A percentile compares a stretch with the other conserved stretches of the same genome.
These are phyloP conservation scores for Pharus latifolius DNA, from an alignment of 176 grass and related monocot species.

Conservation along the genomic window DNA sequence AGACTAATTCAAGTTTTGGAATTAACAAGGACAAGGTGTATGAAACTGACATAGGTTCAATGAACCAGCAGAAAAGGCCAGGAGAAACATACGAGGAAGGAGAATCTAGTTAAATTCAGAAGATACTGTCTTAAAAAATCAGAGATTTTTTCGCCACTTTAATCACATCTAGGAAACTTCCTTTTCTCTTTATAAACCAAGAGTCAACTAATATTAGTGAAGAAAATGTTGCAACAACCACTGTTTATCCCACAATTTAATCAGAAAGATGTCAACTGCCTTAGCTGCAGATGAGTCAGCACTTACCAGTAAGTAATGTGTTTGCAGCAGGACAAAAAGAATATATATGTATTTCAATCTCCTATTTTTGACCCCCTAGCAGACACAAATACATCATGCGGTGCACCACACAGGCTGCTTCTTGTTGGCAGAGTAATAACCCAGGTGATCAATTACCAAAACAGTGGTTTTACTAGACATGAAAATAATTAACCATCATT, in stretches of 20 bases:
- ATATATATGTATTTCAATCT: background rate
- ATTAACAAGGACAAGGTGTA: background rate
- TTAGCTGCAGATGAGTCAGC: slow-evolving; percentile 20
- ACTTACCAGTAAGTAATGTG: slow-evolving; percentile 24
- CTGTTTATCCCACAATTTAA: background rate
- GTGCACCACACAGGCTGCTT: too few relatives aligned
- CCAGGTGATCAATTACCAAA: too few relatives aligned
- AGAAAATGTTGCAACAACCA: background rate
- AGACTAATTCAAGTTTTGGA: slow-evolving; percentile 12
- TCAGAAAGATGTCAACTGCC: slow-evolving; percentile 32
- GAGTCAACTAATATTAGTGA: slow-evolving; percentile 11
- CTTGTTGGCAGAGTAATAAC: too few relatives aligned
- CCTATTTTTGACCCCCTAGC: background rate
- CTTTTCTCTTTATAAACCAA: slow-evolving; percentile 10
- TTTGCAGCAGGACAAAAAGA: slow-evolving; percentile 21
- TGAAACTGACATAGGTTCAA: slow-evolving; percentile 14
- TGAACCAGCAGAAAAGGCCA: slow-evolving; percentile 20
- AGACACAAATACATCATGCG: too few relatives aligned
- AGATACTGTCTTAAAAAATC: slow-evolving; percentile 7
- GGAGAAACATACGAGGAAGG: slow-evolving; percentile 15
- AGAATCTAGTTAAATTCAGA: background rate
- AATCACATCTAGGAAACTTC: slow-evolving; percentile 5
- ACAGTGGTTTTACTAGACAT: too few relatives aligned
- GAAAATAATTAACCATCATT: too few relatives aligned
- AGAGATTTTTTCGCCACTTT: background rate